These are phyloP conservation scores for Metarhizium humberi DNA, from an alignment of 2,329 filamentous ascomycete genomes.

Conservation along the genomic window DNA sequence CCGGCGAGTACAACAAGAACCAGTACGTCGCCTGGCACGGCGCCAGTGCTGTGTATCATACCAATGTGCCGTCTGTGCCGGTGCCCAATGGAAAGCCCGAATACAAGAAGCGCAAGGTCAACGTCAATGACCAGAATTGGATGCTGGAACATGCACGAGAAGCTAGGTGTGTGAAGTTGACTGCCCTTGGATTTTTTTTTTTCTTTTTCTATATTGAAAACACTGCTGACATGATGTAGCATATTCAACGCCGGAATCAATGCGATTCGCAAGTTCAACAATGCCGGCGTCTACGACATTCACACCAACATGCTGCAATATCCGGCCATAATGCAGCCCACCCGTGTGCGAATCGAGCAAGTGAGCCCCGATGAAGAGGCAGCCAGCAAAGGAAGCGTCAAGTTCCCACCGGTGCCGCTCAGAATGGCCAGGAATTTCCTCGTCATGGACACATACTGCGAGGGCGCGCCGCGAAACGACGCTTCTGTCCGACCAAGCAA, in stretches of 20 bases:
- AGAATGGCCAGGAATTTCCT: slow-evolving; percentile 47
- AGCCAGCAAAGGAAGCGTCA: slow-evolving; percentile 16
- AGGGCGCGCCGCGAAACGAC: slow-evolving; percentile 39
- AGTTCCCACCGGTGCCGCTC: slow-evolving; percentile 39
- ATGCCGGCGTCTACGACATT: slow-evolving; percentile 77
- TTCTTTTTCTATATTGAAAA: background rate
- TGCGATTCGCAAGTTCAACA: slow-evolving; percentile 57
- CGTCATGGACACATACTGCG: slow-evolving; percentile 45
- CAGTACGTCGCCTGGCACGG: slow-evolving; percentile 99
- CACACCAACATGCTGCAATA: slow-evolving; percentile 91
- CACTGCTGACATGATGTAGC: slow-evolving; percentile 33
- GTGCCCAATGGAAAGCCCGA: slow-evolving; percentile 67
- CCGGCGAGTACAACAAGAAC: slow-evolving; percentile 92
- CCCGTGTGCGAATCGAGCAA: slow-evolving; percentile 73
- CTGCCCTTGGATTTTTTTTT: too few relatives aligned
- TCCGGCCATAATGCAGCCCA: slow-evolving; percentile 81
- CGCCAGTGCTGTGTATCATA: slow-evolving; percentile 91
- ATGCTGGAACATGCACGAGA: slow-evolving; percentile 89
- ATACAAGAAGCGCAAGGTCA: slow-evolving; percentile 73
- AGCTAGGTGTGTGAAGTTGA: slow-evolving; percentile 54
- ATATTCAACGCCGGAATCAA: slow-evolving; percentile 74
- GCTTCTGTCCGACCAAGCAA: slow-evolving; percentile 34
- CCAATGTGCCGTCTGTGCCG: slow-evolving; percentile 67
- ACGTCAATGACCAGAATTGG: slow-evolving; percentile 92
- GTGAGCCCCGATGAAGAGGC: slow-evolving; percentile 38